Percentiles rank a stretch among this genome's conserved stretches.
Evolutionary conservation across 352 stramenopile genomes (phyloP).

Genomic region (Thalassiosira gravida): DNA sequence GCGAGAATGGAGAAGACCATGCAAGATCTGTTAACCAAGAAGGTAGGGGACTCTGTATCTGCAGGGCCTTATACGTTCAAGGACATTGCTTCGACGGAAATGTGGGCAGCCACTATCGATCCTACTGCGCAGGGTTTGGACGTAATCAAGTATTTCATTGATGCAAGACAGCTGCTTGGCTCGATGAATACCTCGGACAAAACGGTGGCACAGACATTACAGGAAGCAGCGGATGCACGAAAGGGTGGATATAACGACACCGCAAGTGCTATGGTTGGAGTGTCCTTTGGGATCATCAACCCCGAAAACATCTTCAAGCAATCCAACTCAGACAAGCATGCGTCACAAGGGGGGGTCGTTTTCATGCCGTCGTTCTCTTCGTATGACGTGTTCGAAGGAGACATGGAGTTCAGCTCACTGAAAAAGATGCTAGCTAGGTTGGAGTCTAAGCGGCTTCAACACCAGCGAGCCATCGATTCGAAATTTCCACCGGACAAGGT

Average conservation of each 20-base stretch:
- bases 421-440: background rate
- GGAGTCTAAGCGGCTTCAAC: background rate
- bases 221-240: background rate
- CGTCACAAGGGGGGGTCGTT: background rate
- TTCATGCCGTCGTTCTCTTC: background rate
- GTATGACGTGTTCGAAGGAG: background rate
- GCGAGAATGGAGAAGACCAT: background rate
- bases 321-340: background rate
- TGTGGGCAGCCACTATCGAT: background rate
- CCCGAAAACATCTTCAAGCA: background rate
- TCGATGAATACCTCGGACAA: background rate
- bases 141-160: background rate
- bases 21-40: background rate
- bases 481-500: background rate
- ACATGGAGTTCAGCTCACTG: background rate
- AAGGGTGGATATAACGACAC: background rate
- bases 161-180: background rate
- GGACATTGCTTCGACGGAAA: background rate
- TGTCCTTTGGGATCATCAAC: background rate
- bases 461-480: background rate
- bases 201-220: background rate
- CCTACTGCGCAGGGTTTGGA: background rate
- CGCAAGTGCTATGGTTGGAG: background rate
- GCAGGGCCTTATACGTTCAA: slow-evolving; percentile 10
- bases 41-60: background rate